These are phyloP conservation scores for Aspergillus sp. DNA, from an alignment of 2,329 filamentous ascomycete species.

Conservation along the genomic window DNA sequence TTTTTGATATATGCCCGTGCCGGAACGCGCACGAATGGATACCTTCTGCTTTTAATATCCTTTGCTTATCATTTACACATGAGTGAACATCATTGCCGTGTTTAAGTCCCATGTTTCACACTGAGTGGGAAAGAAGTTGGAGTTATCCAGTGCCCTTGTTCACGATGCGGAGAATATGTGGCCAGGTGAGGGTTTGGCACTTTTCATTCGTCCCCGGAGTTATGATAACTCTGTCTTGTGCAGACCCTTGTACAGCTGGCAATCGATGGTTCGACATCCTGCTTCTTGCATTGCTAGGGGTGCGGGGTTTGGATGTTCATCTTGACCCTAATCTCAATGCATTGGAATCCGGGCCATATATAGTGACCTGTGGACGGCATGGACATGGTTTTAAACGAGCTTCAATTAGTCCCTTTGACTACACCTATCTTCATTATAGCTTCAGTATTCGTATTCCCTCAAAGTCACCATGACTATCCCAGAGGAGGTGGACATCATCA, in stretches of 20 bases:
- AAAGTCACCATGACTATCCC: conserved; percentile 51
- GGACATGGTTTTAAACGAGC: not conserved
- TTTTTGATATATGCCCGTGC: too few species aligned
- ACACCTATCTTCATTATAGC: too few species aligned
- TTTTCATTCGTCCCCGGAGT: not conserved
- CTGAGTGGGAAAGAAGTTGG: not conserved
- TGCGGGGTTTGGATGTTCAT: not conserved
- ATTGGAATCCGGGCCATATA: not conserved
- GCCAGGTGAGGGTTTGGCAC: not conserved
- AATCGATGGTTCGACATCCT: not conserved
- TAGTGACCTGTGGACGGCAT: not conserved
- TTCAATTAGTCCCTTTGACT: too few species aligned
- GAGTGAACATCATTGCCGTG: too few species aligned
- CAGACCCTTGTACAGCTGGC: not conserved
- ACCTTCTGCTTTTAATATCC: too few species aligned
- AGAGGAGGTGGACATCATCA: conserved; percentile 74
- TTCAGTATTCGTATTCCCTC: too few species aligned
- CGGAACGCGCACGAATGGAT: too few species aligned
- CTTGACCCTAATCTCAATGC: not conserved
- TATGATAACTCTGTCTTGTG: not conserved
- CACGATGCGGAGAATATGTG: not conserved
- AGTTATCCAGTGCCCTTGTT: not conserved
- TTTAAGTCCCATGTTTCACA: too few species aligned
- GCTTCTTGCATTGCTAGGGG: not conserved
- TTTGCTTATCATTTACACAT: too few species aligned